Conservation (phyloP, 371 early-diverging fungal genomes). For the Umbelopsis sp. region DNA sequence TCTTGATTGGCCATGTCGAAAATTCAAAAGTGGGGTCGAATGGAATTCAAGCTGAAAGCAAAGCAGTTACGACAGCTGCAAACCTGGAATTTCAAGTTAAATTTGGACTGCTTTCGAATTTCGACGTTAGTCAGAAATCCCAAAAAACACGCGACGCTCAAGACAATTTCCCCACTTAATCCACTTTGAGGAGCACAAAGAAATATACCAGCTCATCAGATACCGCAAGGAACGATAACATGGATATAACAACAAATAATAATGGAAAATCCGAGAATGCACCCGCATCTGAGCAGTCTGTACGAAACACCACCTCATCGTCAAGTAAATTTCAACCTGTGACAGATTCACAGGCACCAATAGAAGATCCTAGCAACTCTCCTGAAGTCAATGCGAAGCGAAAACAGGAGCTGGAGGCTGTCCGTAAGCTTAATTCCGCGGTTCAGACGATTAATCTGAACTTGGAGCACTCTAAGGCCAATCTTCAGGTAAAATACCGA, state of each 20-base stretch:
- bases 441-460: constrained; percentile 30
- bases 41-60: not conserved
- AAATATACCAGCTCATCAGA: not conserved
- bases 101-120: too few relatives aligned
- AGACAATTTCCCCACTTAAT: too few relatives aligned
- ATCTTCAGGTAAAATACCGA: constrained; percentile 25
- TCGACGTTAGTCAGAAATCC: too few relatives aligned
- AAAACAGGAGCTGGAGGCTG: constrained; percentile 32
- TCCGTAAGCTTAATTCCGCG: constrained; percentile 32
- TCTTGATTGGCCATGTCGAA: not conserved
- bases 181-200: too few relatives aligned
- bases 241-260: not conserved
- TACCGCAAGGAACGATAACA: not conserved
- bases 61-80: too few relatives aligned
- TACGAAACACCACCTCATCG: not conserved
- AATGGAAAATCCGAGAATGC: not conserved
- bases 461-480: constrained; percentile 26
- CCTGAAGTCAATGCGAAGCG: constrained; percentile 33
- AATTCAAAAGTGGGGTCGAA: not conserved
- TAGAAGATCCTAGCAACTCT: constrained; percentile 39
- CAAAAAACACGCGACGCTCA: too few relatives aligned
- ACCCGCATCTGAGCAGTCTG: not conserved
- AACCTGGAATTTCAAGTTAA: too few relatives aligned
- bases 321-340: not conserved
- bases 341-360: constrained; percentile 18